phyloP scores from a whole-genome alignment of 768 basidiomycete species.

The Rhodocollybia butyracea region DNA sequence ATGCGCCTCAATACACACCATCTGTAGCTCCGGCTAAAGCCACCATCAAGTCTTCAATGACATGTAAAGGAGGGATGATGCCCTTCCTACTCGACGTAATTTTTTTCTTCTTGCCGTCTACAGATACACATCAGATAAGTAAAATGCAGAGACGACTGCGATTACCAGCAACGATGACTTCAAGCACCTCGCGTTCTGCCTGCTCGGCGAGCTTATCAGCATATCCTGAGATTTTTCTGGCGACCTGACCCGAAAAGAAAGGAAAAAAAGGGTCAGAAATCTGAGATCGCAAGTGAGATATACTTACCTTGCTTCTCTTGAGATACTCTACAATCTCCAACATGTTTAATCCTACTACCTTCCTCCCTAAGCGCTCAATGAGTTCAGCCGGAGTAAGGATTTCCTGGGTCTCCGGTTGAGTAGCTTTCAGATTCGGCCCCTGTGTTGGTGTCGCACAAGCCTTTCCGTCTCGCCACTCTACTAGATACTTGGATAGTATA shows the following conservation, averaged over 20 bases:
- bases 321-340: conserved; percentile 82
- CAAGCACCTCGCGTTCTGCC: conserved; percentile 20
- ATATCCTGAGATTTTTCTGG: conserved; percentile 84
- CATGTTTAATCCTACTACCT: conserved; percentile 73
- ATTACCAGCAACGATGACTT: background rate
- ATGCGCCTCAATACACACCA: conserved; percentile 49
- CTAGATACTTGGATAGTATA: conserved; percentile 57
- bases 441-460: background rate
- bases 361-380: conserved; percentile 61
- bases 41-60: conserved; percentile 74
- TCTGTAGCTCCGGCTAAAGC: conserved; percentile 78
- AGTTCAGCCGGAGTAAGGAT: conserved; percentile 71
- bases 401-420: conserved; percentile 35
- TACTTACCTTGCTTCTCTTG: conserved; percentile 73
- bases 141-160: background rate
- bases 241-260: conserved; percentile 40
- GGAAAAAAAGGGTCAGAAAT: background rate
- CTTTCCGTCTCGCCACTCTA: conserved; percentile 48
- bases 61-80: conserved; percentile 72
- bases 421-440: background rate
- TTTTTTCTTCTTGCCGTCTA: conserved; percentile 18
- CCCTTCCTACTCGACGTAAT: conserved; percentile 24
- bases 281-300: background rate
- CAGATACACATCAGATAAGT: background rate
- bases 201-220: conserved; percentile 50